Base-by-base conservation (phyloP, 441 rosid genomes). In the Jatropha podagrica region DNA sequence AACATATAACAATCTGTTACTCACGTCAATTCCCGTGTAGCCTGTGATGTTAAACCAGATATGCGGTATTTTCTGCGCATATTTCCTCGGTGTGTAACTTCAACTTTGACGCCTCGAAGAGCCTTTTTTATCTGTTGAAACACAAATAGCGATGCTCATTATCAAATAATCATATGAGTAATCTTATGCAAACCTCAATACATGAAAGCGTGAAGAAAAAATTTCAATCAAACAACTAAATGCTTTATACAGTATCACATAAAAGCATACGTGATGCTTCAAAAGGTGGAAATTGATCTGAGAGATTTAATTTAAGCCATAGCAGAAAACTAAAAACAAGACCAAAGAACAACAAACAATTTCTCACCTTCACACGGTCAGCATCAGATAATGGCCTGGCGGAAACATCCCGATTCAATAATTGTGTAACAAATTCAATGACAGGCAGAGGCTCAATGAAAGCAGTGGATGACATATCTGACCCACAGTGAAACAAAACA, bases 391-490 rank as follows among this genome's bases (percentile, higher is more conserved):
- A 73, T 20, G 96, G 96, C 23, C 97, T 85, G 15, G 95, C 60
- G 26, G 88, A 83, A 72, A 87, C 91, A 79, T 92, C 95, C 12
- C 96, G 85, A 63, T 73, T 83, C 77, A 95, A 87, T 75, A 95
- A 76, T 82, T 93, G 80, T 7, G 79, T 77, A 14, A 95, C 98
- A 77, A 95, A 95, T 2, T 82, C 91, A 77, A 89, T 88, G 17
- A 95, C 98, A 5, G 95, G 92, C 66, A 87, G 79, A 18, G 98
- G 91, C 87, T 95, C 99, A 66, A 95, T 91, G 80, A 93, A 95
- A 23, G 99, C 99, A 56, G 98, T 93, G 4, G 98, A 93, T 41
- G 99, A 95, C 97, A 92, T 90, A 86, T 95, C 98, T 92, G 87
- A 77, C 37, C 71, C 41, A 49, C 32, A 26, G 9, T 32, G 9